phyloP scores from a whole-genome alignment of 2,329 filamentous ascomycete genomes.

The Aspergillus glaucus region DNA sequence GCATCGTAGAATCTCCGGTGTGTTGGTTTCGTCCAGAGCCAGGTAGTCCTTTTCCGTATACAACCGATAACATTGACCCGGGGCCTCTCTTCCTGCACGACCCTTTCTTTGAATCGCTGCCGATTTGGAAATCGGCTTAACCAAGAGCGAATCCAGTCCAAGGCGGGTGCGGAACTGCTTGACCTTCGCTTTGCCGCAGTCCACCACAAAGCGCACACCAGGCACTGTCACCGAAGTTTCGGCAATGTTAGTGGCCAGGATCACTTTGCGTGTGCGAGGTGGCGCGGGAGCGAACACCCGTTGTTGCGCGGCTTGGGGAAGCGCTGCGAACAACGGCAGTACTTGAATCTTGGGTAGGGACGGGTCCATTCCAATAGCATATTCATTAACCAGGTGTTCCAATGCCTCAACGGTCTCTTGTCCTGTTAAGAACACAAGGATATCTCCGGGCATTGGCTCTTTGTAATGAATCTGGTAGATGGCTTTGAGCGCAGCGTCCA shows the following conservation, averaged over 20 bases:
- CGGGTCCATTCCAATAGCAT: conserved; percentile 63
- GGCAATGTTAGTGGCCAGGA: conserved; percentile 95
- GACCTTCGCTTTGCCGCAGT: conserved; percentile 88
- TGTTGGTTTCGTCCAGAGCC: conserved; percentile 63
- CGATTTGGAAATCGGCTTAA: conserved; percentile 86
- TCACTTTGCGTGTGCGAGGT: conserved; percentile 74
- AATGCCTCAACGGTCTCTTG: conserved; percentile 86
- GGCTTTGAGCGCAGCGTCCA: conserved; percentile 71
- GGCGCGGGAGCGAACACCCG: conserved; percentile 73
- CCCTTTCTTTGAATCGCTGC: conserved; percentile 88
- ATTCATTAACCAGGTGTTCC: conserved; percentile 74
- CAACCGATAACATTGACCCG: conserved; percentile 82
- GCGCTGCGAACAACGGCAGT: conserved; percentile 80
- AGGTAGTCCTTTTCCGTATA: conserved; percentile 77
- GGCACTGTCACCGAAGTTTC: conserved; percentile 96
- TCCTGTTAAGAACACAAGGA: conserved; percentile 85
- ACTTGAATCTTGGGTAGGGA: conserved; percentile 64
- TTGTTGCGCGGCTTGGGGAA: conserved; percentile 81
- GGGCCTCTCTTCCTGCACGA: conserved; percentile 84
- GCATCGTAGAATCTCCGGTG: conserved; percentile 84
- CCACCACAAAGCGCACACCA: conserved; percentile 84
- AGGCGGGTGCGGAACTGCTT: conserved; percentile 82
- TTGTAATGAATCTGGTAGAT: conserved; percentile 83
- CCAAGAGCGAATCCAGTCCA: conserved; percentile 82
- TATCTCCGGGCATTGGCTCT: conserved; percentile 87